Conservation (phyloP, 176 grass and related monocot genomes). For the Rhipidocladum racemiflorum region DNA sequence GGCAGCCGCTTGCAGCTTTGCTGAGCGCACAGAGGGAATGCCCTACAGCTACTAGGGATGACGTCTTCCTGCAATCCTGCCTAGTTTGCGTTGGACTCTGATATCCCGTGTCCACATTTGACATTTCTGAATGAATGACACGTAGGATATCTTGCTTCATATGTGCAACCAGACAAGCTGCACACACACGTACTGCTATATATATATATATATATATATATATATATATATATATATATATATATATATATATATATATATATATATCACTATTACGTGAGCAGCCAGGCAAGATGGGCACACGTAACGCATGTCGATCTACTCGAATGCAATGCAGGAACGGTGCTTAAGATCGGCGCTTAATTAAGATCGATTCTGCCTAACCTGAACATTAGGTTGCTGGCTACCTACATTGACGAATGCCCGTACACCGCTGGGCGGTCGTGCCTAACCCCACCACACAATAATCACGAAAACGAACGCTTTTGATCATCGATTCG, state of each 20-base stretch:
- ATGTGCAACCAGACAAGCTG: not conserved
- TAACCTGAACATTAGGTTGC: too few relatives aligned
- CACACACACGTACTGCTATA: not conserved
- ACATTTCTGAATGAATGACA: not conserved
- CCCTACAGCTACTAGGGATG: not conserved
- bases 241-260: too few relatives aligned
- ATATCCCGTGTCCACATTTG: not conserved
- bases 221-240: too few relatives aligned
- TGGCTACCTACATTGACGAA: not conserved
- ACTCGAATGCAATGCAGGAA: not conserved
- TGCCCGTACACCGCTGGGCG: too few relatives aligned
- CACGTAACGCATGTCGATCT: not conserved
- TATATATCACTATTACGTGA: not conserved
- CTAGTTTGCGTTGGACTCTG: not conserved
- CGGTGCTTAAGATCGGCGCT: not conserved
- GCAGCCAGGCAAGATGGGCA: not conserved
- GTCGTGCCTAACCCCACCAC: too few relatives aligned
- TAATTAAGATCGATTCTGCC: not conserved
- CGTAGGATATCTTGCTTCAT: not conserved
- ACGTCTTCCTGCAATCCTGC: not conserved
- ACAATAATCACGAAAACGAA: too few relatives aligned
- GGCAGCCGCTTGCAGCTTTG: not conserved
- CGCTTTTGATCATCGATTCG: too few relatives aligned
- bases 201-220: too few relatives aligned
- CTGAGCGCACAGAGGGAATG: not conserved